Conservation (phyloP, 1,139 yeast genomes). For the Nakaseomyces delphensis region DNA sequence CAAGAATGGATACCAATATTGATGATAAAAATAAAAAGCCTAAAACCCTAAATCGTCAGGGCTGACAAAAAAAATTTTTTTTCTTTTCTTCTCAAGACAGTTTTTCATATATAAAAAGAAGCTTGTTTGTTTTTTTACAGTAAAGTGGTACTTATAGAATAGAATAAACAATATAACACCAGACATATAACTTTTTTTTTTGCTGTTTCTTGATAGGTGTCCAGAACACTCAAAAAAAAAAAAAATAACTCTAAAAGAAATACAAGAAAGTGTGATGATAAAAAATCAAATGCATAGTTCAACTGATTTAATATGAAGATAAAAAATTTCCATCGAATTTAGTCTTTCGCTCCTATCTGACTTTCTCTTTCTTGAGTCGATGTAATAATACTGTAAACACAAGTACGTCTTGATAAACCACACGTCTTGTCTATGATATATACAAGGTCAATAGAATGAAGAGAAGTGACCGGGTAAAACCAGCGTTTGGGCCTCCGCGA, state of each 20-base stretch:
- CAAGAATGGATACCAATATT: constrained; percentile 2
- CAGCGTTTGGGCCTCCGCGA: too few species aligned
- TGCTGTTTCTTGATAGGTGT: neutral
- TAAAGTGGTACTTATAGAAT: too few species aligned
- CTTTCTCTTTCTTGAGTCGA: neutral
- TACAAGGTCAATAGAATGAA: too few species aligned
- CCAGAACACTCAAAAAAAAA: neutral
- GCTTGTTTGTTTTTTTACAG: neutral
- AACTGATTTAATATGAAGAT: constrained; percentile 30
- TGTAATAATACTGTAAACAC: too few species aligned
- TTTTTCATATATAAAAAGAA: neutral
- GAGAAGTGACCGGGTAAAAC: too few species aligned
- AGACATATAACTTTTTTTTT: too few species aligned
- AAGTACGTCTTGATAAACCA: too few species aligned
- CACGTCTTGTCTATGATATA: too few species aligned
- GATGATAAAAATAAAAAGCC: neutral
- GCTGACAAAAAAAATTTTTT: neutral
- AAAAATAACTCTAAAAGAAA: neutral
- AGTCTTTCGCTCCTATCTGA: constrained; percentile 37
- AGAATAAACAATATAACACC: too few species aligned
- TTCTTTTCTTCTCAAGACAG: neutral
- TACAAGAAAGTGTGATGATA: constrained; percentile 21
- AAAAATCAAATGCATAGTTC: constrained; percentile 31
- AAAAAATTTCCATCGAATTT: constrained; percentile 31
- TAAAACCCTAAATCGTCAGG: constrained; percentile 1